Conservation (phyloP, 495 filamentous ascomycete species). For the Mytilinidion resinicola region DNA sequence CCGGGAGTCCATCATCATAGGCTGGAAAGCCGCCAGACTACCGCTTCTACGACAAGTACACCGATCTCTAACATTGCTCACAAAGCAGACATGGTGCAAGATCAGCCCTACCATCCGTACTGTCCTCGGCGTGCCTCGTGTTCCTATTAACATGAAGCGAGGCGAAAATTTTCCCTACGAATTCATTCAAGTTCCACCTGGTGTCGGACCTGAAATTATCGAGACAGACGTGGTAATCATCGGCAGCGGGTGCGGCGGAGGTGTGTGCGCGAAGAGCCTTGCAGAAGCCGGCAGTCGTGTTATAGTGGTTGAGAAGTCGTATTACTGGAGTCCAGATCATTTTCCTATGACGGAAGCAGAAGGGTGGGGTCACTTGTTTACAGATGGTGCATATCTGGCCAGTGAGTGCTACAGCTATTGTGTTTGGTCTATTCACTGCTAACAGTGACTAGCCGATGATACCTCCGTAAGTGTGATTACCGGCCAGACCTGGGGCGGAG, state of each 20-base stretch:
- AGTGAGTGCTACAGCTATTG: neutral
- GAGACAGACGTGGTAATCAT: conserved; percentile 80
- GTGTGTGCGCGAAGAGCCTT: conserved; percentile 71
- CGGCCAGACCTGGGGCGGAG: conserved; percentile 76
- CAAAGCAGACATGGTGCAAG: conserved; percentile 49
- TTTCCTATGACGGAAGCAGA: conserved; percentile 64
- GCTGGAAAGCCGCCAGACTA: conserved; percentile 28
- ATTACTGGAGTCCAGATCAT: conserved; percentile 62
- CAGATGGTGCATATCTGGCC: conserved; percentile 29
- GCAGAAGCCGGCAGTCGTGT: conserved; percentile 68
- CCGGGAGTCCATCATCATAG: conserved; percentile 29
- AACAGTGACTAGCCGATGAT: conserved; percentile 49
- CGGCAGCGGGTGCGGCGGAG: conserved; percentile 84
- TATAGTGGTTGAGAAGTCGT: conserved; percentile 75
- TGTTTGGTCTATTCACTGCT: neutral
- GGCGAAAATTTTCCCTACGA: conserved; percentile 49
- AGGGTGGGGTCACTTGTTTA: conserved; percentile 54
- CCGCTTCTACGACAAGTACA: conserved; percentile 28
- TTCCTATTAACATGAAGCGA: conserved; percentile 55
- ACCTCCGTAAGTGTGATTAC: conserved; percentile 54
- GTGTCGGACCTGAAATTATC: conserved; percentile 47
- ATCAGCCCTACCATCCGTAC: conserved; percentile 51
- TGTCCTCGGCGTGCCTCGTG: conserved; percentile 56
- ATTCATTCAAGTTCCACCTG: conserved; percentile 48
- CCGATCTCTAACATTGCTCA: conserved; percentile 27